Conservation (phyloP, 345 rosid species). For the Camelina hispida region DNA sequence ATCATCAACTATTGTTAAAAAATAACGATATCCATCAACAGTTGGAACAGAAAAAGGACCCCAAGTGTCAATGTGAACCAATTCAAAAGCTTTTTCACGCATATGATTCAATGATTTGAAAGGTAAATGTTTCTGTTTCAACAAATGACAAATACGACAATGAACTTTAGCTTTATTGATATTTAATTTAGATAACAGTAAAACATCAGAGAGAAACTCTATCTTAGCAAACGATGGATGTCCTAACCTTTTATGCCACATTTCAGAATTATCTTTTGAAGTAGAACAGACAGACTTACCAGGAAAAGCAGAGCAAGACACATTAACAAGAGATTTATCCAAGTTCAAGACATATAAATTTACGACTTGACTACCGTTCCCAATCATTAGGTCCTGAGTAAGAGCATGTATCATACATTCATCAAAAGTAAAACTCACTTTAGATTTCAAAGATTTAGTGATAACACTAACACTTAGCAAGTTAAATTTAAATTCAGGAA, state of each 20-base stretch:
- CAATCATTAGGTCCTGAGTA: background rate
- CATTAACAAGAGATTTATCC: background rate
- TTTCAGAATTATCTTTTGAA: accelerated
- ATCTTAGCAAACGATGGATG: background rate
- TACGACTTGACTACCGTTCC: background rate
- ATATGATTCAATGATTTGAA: background rate
- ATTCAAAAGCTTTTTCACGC: background rate
- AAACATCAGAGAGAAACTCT: background rate
- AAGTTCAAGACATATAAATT: background rate
- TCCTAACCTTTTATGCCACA: background rate
- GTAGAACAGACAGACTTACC: background rate
- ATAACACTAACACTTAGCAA: background rate
- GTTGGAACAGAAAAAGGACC: background rate
- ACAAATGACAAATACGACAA: background rate
- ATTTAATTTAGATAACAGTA: background rate
- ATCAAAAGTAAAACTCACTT: background rate
- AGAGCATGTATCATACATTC: background rate
- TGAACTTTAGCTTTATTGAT: background rate
- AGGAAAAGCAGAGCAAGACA: background rate
- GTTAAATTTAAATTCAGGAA: background rate
- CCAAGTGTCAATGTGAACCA: background rate
- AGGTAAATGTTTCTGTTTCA: background rate
- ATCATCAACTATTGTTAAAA: background rate
- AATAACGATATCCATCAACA: no score
- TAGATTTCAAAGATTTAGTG: background rate